phyloP scores from a whole-genome alignment of 2,329 filamentous ascomycete genomes.

The Alternaria viburni region DNA sequence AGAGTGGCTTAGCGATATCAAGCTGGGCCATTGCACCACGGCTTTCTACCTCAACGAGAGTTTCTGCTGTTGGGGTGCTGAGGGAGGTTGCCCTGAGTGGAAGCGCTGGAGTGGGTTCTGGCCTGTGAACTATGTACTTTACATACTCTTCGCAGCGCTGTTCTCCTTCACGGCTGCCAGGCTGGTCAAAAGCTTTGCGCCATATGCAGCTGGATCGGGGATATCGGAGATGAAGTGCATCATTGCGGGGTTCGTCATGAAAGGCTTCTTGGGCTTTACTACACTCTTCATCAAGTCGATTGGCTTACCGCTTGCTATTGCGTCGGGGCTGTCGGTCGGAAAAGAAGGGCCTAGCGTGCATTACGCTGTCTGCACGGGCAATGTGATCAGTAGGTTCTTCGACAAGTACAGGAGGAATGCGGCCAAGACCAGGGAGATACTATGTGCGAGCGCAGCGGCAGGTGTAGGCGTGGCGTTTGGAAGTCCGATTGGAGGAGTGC shows the following conservation, averaged over 20 bases:
- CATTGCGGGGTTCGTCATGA: conserved; percentile 98
- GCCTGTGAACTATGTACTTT: conserved; percentile 83
- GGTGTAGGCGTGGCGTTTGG: conserved; percentile 97
- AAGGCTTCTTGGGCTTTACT: conserved; percentile 91
- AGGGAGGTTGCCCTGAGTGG: conserved; percentile 88
- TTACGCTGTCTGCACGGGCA: conserved; percentile 96
- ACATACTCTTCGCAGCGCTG: conserved; percentile 81
- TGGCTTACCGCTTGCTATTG: conserved; percentile 87
- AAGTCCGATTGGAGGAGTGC: conserved; percentile 92
- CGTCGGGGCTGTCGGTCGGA: conserved; percentile 89
- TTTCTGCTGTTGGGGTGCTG: conserved; percentile 98
- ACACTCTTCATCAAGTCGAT: conserved; percentile 95
- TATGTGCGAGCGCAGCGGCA: conserved; percentile 92
- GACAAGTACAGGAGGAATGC: conserved; percentile 91
- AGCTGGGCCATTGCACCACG: conserved; percentile 92
- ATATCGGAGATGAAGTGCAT: conserved; percentile 99
- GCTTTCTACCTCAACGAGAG: conserved; percentile 96
- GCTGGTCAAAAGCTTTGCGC: conserved; percentile 88
- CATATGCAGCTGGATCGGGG: conserved; percentile 93
- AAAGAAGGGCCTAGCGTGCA: conserved; percentile 99
- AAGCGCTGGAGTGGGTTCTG: conserved; percentile 82
- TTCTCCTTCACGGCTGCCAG: conserved; percentile 84
- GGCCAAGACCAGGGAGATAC: conserved; percentile 90
- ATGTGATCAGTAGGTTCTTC: conserved; percentile 92
- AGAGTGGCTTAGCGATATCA: conserved; percentile 95